These are phyloP conservation scores for Metschnikowia anglica DNA, from an alignment of 805 yeast genomes.

Conservation along the genomic window DNA sequence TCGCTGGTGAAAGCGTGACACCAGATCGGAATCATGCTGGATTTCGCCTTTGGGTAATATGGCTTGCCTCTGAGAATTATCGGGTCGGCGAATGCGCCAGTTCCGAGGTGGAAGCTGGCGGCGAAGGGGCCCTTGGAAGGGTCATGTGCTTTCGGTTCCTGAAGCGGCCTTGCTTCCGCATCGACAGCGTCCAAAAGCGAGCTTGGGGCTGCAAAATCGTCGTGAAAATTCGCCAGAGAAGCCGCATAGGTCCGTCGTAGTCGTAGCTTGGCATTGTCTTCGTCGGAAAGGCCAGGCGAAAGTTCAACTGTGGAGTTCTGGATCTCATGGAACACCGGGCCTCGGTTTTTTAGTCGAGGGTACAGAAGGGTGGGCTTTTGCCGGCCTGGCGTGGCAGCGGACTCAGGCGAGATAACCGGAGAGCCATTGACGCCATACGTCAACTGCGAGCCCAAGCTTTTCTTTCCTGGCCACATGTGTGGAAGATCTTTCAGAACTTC, in stretches of 20 bases:
- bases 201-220: conserved; percentile 3
- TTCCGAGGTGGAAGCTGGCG: conserved; percentile 11
- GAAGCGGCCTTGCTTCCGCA: conserved; percentile 15
- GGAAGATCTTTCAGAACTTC: no score
- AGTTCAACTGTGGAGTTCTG: conserved; percentile 12
- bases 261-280: neutral
- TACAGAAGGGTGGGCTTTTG: conserved; percentile 8
- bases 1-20: conserved; percentile 14
- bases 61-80: conserved; percentile 8
- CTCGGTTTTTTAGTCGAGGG: conserved; percentile 15
- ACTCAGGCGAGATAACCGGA: conserved; percentile 9
- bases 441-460: conserved; percentile 18
- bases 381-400: neutral
- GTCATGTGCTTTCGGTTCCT: conserved; percentile 10
- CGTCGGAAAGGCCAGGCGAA: neutral
- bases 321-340: conserved; percentile 14
- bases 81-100: conserved; percentile 15
- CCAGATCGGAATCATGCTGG: conserved; percentile 4
- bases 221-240: conserved; percentile 1
- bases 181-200: conserved; percentile 8
- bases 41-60: conserved; percentile 7
- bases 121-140: conserved; percentile 15
- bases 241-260: conserved; percentile 1
- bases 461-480: conserved; percentile 21
- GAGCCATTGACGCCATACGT: conserved; percentile 20